Evolutionary conservation across 305 asterid genomes (phyloP), one percentile per base, ranked within the genome.

Genomic region (Galium porrigens): DNA sequence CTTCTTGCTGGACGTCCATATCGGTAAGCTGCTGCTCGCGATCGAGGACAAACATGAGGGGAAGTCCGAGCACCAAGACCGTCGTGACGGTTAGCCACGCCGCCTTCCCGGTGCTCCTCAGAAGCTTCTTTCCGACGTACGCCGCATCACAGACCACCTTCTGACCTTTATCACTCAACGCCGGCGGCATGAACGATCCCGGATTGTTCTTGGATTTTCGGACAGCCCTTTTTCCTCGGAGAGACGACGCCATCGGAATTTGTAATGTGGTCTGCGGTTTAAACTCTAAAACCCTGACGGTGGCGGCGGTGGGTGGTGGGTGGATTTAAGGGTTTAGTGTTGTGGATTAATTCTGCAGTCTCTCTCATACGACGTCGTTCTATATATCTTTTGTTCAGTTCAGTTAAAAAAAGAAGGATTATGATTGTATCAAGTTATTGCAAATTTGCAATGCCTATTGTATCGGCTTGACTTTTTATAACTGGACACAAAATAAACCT

Each of bases 81-180:
- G 88, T 75, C 30, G 95, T 86, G 65, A 85, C 89, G 34, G 69
- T 80, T 61, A 82, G 76, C 96, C 96, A 89, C 6, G 96, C 94
- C 18, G 96, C 96, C 79, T 85, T 89, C 41, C 96, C 96, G 4
- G 95, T 89, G 81, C 94, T 86, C 70, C 63, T 82, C 29, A 84
- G 63, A 6, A 89, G 82, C 57, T 80, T 84, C 75, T 78, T 86
- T 27, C 85, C 82, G 36, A 88, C 92, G 75, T 76, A 81, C 33
- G 76, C 78, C 1, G 79, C 77, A 46, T 79, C 84, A 53, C 70
- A 69, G 53, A 86, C 91, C 64, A 78, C 77, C 49, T 61, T 55
- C 73, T 77, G 81, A 8, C 95, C 90, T 73, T 72, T 79, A 36
- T 63, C 57, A 7, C 78, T 79, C 57, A 82, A 33, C 12, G 92